Conservation (phyloP, 805 yeast genomes). For the Lachancea kluyveri region DNA sequence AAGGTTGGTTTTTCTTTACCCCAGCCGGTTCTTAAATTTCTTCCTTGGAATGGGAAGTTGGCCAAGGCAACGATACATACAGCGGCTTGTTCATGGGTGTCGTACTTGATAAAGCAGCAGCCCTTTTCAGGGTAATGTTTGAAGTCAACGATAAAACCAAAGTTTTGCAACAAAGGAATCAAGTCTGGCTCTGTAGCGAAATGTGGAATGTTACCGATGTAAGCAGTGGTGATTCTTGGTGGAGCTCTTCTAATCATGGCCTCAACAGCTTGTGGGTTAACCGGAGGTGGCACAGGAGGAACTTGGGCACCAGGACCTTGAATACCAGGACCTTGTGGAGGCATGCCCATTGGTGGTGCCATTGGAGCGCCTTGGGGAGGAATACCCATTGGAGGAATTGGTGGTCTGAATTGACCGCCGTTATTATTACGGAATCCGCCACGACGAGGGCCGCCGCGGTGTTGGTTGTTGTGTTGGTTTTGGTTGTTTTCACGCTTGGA, state of each 20-base stretch:
- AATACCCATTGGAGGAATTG: slow-evolving; percentile 14
- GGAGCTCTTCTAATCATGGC: slow-evolving; percentile 73
- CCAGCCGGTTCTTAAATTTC: slow-evolving; percentile 83
- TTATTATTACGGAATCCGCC: slow-evolving; percentile 19
- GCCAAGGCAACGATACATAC: slow-evolving; percentile 81
- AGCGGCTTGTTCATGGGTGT: slow-evolving; percentile 84
- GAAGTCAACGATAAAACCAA: slow-evolving; percentile 78
- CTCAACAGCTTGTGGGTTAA: slow-evolving; percentile 56
- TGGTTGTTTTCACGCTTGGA: slow-evolving; percentile 49
- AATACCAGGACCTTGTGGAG: slow-evolving; percentile 12
- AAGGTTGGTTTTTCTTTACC: slow-evolving; percentile 53
- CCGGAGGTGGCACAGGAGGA: slow-evolving; percentile 29
- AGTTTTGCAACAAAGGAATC: slow-evolving; percentile 65
- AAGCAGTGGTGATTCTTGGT: slow-evolving; percentile 62
- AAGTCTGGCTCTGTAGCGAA: slow-evolving; percentile 67
- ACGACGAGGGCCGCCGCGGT: slow-evolving; percentile 18
- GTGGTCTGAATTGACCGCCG: slow-evolving; percentile 18
- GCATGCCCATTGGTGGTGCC: slow-evolving; percentile 17
- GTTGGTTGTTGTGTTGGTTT: slow-evolving; percentile 16
- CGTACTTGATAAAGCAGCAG: slow-evolving; percentile 84
- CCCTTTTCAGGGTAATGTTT: slow-evolving; percentile 75
- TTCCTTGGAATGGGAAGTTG: slow-evolving; percentile 58
- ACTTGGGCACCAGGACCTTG: slow-evolving; percentile 13
- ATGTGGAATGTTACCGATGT: slow-evolving; percentile 79
- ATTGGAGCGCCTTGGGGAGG: slow-evolving; percentile 20